These are phyloP conservation scores for Coprinopsis strossmayeri DNA, from an alignment of 768 basidiomycete genomes.

Conservation along the genomic window DNA sequence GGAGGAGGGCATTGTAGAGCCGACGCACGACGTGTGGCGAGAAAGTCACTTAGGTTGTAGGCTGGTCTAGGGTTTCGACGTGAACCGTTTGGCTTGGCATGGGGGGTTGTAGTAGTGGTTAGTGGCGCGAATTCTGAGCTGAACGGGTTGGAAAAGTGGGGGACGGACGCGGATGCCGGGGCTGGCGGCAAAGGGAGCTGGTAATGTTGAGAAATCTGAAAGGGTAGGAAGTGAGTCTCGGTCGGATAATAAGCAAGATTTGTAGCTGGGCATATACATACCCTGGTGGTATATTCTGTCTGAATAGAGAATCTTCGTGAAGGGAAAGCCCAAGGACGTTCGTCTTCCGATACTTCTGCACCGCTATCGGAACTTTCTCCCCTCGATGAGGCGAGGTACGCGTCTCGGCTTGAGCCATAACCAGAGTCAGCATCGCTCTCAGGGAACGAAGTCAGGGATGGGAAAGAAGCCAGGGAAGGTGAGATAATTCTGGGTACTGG, in stretches of 20 bases:
- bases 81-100: background rate
- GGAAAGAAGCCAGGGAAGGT: background rate
- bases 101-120: background rate
- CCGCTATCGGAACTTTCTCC: background rate
- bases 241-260: background rate
- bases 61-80: background rate
- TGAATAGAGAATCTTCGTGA: background rate
- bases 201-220: background rate
- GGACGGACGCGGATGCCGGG: background rate
- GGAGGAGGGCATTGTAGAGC: background rate
- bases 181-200: background rate
- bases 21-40: background rate
- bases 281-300: background rate
- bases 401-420: background rate
- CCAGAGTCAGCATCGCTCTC: background rate
- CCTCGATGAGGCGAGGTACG: background rate
- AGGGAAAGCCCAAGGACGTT: background rate
- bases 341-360: background rate
- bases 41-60: constrained; percentile 1
- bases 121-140: background rate
- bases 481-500: no score
- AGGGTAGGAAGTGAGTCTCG: background rate
- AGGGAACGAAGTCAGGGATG: background rate
- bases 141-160: background rate
- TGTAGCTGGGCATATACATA: background rate